Evolutionary conservation across 164 flowering plant species (phyloP), one percentile per base, ranked within the genome.

Genomic region (Chimonanthus praecox): DNA sequence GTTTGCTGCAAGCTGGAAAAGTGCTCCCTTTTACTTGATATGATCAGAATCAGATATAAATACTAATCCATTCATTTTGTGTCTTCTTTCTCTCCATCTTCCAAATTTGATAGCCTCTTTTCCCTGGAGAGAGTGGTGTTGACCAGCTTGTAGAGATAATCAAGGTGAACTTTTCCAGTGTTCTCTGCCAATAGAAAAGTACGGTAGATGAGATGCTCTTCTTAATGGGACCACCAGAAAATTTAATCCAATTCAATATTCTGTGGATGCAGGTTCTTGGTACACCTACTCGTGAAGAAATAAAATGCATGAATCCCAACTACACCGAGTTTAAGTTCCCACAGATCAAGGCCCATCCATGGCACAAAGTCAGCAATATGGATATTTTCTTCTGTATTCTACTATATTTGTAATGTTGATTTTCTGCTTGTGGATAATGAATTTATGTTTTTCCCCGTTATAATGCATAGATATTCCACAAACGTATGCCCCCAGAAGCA

Each of bases 71-170:
- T 47, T 64, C 13, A 49, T 60, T 6, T 49, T 75, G 47, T 46
- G 47, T 71, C 6, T 68, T 67, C 21, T 20, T 20, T 47, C 58
- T 64, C 63, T 74, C 68, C 46, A 62, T 65, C 49, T 47, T 78
- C 68, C 62, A 71, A 72, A 7, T 49, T 69, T 79, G 71, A 54
- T 70, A 89, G 90, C 92, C 92, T 75, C 84, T 89, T 47, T 89
- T 89, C 76, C 92, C 92, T 1, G 92, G 92, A 49, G 92, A 87
- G 73, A 89, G 92, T 81, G 92, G 90, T 75, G 90, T 89, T 51
- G 96, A 89, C 78, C 96, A 91, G 80, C 92, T 91, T 67, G 96
- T 91, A 67, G 95, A 90, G 80, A 90, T 89, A 72, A 90, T 90
- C 65, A 89, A 90, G 93, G 95, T 90, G 75, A 74, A 62, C 10